Conservation (phyloP, 1,284 basidiomycete species). For the Puccinia novopanici region DNA sequence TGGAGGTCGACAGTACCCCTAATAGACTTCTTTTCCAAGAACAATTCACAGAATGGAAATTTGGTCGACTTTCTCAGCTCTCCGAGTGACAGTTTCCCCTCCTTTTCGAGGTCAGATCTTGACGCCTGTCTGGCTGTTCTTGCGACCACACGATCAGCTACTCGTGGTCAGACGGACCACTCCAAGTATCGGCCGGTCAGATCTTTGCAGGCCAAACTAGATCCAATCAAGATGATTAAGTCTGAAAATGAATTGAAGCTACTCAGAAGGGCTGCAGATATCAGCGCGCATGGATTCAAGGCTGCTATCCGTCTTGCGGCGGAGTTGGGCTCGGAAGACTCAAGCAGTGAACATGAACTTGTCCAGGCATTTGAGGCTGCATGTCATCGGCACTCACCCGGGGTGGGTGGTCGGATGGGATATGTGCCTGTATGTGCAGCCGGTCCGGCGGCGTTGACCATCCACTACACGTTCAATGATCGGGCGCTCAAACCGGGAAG, state of each 20-base stretch:
- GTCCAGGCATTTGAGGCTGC: slow-evolving; percentile 82
- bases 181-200: slow-evolving; percentile 36
- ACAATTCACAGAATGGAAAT: slow-evolving; percentile 31
- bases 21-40: slow-evolving; percentile 31
- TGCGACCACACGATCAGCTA: slow-evolving; percentile 20
- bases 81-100: neutral
- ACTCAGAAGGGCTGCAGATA: slow-evolving; percentile 74
- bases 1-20: slow-evolving; percentile 54
- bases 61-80: slow-evolving; percentile 19
- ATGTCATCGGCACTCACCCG: slow-evolving; percentile 77
- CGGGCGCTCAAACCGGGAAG: slow-evolving; percentile 67
- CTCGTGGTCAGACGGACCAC: slow-evolving; percentile 11
- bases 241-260: slow-evolving; percentile 69
- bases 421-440: slow-evolving; percentile 94
- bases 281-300: slow-evolving; percentile 73
- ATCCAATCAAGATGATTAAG: slow-evolving; percentile 70
- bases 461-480: slow-evolving; percentile 90
- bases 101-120: slow-evolving; percentile 1
- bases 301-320: slow-evolving; percentile 76
- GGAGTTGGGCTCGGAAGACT: slow-evolving; percentile 60
- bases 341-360: slow-evolving; percentile 71
- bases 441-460: slow-evolving; percentile 72
- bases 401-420: slow-evolving; percentile 65
- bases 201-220: slow-evolving; percentile 61
- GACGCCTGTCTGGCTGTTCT: slow-evolving; percentile 50